Conservation (phyloP, 345 rosid species). For the Pugionium dolabratum region DNA sequence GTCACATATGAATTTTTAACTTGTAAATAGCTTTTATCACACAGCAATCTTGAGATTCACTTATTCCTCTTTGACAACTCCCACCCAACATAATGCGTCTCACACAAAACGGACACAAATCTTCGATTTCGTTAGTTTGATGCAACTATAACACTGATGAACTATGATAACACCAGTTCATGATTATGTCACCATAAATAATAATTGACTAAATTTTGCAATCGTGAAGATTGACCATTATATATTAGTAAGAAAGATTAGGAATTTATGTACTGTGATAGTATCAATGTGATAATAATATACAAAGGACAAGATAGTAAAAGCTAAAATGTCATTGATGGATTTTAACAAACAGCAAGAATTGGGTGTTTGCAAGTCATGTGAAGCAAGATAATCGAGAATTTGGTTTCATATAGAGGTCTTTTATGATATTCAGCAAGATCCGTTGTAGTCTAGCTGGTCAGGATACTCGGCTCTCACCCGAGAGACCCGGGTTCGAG, state of each 20-base stretch:
- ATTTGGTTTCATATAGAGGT: no score
- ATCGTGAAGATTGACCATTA: conserved; percentile 49
- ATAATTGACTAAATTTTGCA: conserved; percentile 12
- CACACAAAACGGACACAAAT: conserved; percentile 20
- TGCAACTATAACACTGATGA: conserved; percentile 7
- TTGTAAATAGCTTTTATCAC: conserved; percentile 20
- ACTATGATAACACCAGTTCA: conserved; percentile 10
- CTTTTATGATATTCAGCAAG: no score
- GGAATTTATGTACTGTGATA: conserved; percentile 27
- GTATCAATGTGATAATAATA: conserved; percentile 35
- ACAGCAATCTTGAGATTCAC: conserved; percentile 38
- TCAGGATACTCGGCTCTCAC: conserved; percentile 76
- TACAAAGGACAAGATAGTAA: conserved; percentile 33
- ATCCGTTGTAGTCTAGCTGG: conserved; percentile 52
- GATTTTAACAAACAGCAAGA: conserved; percentile 19
- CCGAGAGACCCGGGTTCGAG: conserved; percentile 63
- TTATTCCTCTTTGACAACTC: conserved; percentile 36
- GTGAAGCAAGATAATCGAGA: no score
- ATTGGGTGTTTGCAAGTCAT: conserved; percentile 24
- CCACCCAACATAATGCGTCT: conserved; percentile 39
- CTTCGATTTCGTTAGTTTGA: conserved; percentile 3
- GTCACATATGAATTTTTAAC: conserved; percentile 11
- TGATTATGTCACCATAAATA: no score
- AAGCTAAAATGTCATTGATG: conserved; percentile 31
- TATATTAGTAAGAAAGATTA: conserved; percentile 45